phyloP scores from a whole-genome alignment of 768 basidiomycete species.

The Leucocoprinus leucothites region DNA sequence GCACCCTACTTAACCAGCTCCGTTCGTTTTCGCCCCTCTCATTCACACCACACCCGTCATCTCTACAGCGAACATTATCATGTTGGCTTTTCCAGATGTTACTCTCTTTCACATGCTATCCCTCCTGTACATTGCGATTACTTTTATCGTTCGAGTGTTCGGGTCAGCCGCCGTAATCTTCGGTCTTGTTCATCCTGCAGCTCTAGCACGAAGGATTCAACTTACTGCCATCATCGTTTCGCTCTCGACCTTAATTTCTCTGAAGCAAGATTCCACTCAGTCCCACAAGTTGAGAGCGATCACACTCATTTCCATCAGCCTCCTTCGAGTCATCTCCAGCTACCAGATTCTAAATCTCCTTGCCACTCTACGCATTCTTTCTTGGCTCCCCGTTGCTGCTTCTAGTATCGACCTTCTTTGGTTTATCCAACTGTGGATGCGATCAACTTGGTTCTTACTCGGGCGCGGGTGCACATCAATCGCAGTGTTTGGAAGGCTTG shows the following conservation, averaged over 20 bases:
- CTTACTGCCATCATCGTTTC: not conserved
- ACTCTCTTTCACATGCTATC: not conserved
- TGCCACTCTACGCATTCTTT: not conserved
- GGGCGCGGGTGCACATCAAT: not conserved
- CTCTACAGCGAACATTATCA: not conserved
- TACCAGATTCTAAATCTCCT: not conserved
- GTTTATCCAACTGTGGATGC: not conserved
- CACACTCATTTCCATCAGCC: not conserved
- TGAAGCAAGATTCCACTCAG: not conserved
- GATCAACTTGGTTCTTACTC: not conserved
- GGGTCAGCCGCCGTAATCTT: not conserved
- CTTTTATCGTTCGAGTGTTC: not conserved
- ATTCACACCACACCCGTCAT: too few relatives aligned
- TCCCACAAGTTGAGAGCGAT: not conserved
- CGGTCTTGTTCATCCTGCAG: not conserved
- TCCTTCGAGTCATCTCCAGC: not conserved
- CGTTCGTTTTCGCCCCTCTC: too few relatives aligned
- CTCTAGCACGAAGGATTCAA: not conserved
- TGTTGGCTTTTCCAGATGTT: not conserved
- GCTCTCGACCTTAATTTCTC: not conserved
- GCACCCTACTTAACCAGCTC: too few relatives aligned
- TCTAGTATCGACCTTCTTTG: not conserved
- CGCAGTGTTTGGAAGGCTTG: not conserved
- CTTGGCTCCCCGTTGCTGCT: not conserved
- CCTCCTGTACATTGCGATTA: not conserved